Base-by-base conservation (phyloP, 148 eudicot species). In the Fallopia convolvulus region DNA sequence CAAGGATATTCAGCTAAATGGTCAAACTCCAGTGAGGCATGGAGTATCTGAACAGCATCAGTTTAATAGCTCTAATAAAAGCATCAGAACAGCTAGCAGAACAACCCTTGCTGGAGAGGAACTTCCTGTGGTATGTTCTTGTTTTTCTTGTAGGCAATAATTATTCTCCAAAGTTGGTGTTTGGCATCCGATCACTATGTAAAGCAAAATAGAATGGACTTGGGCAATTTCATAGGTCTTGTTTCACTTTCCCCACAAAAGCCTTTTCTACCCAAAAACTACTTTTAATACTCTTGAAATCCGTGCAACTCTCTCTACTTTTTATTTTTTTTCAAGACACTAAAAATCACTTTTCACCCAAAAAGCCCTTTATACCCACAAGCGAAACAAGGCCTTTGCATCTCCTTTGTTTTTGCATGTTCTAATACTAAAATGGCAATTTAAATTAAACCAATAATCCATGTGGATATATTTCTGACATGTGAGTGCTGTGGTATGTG, bases 21-120 rank as follows among this genome's bases (percentile, higher is more conserved):
- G 20, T 39, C 46, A 33, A 77, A 79, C 79, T 75, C 77, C 79
- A 79, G 20, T 47, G 30, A 74, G 44, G 48, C 78, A 76, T 79
- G 75, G 63, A 53, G 80, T 39, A 5, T 79, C 81, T 12, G 74
- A 79, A 66, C 60, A 72, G 20, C 14, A 41, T 56, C 63, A 76
- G 18, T 52, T 72, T 12, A 30, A 23, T 49, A 75, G 76, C 74
- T 53, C 63, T 46, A 77, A 79, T 76, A 77, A 74, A 47, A 74
- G 76, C 39, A 47, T 68, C 72, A 68, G 46, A 68, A 36, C 21
- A 39, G 20, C 20, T 68, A 68, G 46, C 42, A 39, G 72, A 68
- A 13, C 20, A 68, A 68, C 46, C 20, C 6, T 68, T 15, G 72
- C 39, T 68, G 72, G 44, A 68, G 46, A 36, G 44, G 72, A 68